A percentile compares a stretch with the other conserved stretches of the same genome.
Evolutionary conservation across 495 filamentous ascomycete genomes (phyloP).

Genomic region (Pyrenula massariospora): DNA sequence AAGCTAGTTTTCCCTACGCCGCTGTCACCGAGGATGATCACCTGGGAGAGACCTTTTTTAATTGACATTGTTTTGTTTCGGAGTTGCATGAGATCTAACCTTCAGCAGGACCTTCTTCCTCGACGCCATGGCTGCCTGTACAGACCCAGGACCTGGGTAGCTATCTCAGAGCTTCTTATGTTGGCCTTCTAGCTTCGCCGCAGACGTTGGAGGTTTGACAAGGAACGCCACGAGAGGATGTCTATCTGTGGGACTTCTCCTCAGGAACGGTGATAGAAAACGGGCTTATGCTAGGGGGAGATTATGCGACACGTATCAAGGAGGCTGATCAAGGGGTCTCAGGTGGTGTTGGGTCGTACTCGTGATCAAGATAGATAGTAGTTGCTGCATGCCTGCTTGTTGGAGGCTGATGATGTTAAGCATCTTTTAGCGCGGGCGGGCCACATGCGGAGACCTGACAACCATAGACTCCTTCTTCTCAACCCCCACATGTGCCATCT

Average conservation of each 20-base stretch:
- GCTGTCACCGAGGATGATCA: constrained; percentile 96
- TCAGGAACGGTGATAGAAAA: too few species aligned
- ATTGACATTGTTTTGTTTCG: constrained; percentile 14
- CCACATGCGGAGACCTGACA: too few species aligned
- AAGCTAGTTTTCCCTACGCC: constrained; percentile 98
- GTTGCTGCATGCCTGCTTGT: neutral
- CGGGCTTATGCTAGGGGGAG: too few species aligned
- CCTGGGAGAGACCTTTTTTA: constrained; percentile 33
- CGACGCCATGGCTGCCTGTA: constrained; percentile 64
- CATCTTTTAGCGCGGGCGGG: neutral
- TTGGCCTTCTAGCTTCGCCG: neutral
- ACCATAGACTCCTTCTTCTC: too few species aligned
- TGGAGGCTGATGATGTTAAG: neutral
- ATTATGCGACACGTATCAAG: too few species aligned
- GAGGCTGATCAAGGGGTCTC: neutral
- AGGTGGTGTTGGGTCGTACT: neutral
- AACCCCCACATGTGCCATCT: too few species aligned
- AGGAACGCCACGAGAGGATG: neutral
- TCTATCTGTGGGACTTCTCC: too few species aligned
- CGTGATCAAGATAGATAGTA: too few species aligned
- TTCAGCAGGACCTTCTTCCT: constrained; percentile 97
- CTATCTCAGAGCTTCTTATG: neutral
- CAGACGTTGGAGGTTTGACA: neutral
- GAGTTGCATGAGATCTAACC: constrained; percentile 37
- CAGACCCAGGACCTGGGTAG: neutral